Percentiles rank a stretch among this genome's conserved stretches.
phyloP scores from a whole-genome alignment of 148 eudicot species.

The Nepenthes mirabilis region DNA sequence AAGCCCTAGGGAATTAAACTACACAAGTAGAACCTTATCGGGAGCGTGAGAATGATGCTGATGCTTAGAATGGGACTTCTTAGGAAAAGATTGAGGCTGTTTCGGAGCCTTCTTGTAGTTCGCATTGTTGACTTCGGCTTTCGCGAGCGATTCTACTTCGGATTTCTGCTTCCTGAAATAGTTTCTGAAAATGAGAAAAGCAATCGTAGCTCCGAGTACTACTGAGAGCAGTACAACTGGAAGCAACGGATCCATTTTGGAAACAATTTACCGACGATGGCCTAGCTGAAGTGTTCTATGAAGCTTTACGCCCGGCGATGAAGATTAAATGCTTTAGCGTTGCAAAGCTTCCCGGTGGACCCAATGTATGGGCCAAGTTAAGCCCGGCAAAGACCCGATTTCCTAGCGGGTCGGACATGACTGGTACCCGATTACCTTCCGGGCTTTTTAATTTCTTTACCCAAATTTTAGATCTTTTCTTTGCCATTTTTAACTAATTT shows the following conservation, averaged over 20 bases:
- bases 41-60: conserved; percentile 52
- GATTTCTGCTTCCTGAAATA: conserved; percentile 64
- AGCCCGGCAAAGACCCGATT: no score
- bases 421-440: no score
- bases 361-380: no score
- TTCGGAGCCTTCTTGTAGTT: conserved; percentile 24
- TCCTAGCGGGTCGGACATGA: no score
- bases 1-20: neutral
- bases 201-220: conserved; percentile 45
- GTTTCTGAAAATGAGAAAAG: conserved; percentile 44
- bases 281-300: neutral
- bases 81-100: conserved; percentile 19
- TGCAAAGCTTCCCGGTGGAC: no score
- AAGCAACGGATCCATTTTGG: conserved; percentile 46
- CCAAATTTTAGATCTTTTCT: no score
- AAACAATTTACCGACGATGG: conserved; percentile 1
- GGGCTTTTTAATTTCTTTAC: no score
- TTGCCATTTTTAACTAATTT: no score
- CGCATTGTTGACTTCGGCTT: conserved; percentile 24
- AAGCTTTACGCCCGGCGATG: neutral
- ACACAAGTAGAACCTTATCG: conserved; percentile 41
- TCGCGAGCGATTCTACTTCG: conserved; percentile 60
- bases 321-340: no score
- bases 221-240: conserved; percentile 37
- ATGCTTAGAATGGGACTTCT: conserved; percentile 53